phyloP scores from a whole-genome alignment of 805 yeast genomes.

The Saturnispora zaruensis region DNA sequence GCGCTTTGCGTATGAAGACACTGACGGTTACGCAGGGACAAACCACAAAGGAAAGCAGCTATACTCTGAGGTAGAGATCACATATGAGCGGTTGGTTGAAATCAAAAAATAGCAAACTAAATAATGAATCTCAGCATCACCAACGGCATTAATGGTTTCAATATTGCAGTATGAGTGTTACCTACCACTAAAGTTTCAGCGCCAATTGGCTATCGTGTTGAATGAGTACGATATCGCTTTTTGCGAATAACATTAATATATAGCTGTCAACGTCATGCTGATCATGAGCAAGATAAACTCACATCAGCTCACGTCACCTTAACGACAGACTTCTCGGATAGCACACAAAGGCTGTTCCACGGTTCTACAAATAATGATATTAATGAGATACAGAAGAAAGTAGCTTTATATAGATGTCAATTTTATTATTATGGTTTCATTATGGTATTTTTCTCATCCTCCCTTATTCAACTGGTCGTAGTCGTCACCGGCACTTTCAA shows the following conservation, averaged over 20 bases:
- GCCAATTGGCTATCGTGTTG: no score
- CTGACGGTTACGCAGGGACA: conserved; percentile 1
- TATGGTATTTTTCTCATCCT: conserved; percentile 29
- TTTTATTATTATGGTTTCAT: neutral
- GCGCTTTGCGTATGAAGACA: neutral
- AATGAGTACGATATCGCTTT: no score
- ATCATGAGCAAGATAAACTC: neutral
- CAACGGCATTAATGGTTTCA: no score
- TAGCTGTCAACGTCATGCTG: neutral
- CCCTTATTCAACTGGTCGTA: conserved; percentile 42
- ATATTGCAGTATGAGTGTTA: no score
- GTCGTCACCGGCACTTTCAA: conserved; percentile 41
- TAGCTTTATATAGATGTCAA: neutral
- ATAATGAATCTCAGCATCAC: no score
- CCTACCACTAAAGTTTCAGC: no score
- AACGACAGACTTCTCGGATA: no score
- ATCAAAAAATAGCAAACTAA: no score
- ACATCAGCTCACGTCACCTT: no score
- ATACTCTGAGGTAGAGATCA: neutral
- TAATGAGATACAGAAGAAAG: neutral
- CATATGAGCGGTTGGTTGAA: neutral
- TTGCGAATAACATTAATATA: no score
- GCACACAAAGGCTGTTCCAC: no score
- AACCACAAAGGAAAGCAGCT: neutral
- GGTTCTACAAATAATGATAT: no score